Evolutionary conservation across 1,284 basidiomycete species (phyloP).

Genomic region (Malassezia yamatoensis): DNA sequence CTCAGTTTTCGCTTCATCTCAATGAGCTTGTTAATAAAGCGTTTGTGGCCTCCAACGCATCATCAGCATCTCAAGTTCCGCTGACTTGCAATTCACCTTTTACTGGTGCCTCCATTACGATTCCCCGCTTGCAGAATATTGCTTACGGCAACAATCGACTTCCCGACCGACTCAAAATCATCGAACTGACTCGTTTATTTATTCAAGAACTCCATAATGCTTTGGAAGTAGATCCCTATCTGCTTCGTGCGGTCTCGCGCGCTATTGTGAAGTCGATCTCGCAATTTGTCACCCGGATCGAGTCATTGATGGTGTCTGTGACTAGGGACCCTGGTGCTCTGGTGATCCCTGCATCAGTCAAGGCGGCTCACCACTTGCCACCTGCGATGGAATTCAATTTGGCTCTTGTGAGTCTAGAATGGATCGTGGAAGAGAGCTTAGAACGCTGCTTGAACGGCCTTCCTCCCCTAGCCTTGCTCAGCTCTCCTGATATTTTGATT

Average conservation of each 20-base stretch:
- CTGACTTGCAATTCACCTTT: conserved; percentile 8
- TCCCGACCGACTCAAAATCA: conserved; percentile 31
- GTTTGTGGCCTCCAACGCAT: conserved; percentile 23
- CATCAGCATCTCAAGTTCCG: background rate
- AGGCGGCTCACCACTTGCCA: conserved; percentile 29
- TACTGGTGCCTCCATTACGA: conserved; percentile 6
- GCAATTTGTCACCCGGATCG: conserved; percentile 43
- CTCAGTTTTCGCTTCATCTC: conserved; percentile 37
- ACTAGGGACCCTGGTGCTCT: conserved; percentile 27
- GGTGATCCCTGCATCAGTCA: conserved; percentile 30
- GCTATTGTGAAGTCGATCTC: conserved; percentile 43
- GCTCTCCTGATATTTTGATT: conserved; percentile 25
- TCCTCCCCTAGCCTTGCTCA: conserved; percentile 16
- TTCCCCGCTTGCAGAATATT: conserved; percentile 31
- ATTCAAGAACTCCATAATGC: conserved; percentile 40
- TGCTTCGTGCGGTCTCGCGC: conserved; percentile 41
- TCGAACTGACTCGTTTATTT: conserved; percentile 37
- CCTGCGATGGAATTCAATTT: conserved; percentile 44
- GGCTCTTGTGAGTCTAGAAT: conserved; percentile 38
- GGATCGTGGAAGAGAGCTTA: conserved; percentile 45
- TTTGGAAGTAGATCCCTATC: conserved; percentile 34
- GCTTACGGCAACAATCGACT: conserved; percentile 35
- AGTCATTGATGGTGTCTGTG: conserved; percentile 36
- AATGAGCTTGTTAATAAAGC: conserved; percentile 45
- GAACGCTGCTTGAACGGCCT: conserved; percentile 42